phyloP scores from a whole-genome alignment of 2,329 filamentous ascomycete genomes.

The Neodidymelliopsis sp. region DNA sequence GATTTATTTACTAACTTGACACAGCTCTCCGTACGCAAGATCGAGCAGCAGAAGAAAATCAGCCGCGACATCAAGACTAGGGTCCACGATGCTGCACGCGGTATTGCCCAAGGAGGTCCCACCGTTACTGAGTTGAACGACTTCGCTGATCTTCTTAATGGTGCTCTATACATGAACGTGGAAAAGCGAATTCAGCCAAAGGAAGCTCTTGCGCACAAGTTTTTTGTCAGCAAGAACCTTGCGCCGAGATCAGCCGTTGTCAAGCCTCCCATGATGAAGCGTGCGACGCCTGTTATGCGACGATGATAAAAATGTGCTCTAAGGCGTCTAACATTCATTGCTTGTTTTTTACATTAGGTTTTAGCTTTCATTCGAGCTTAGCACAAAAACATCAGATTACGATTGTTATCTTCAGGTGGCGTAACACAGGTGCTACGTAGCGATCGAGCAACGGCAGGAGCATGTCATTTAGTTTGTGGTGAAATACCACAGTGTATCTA shows the following conservation, averaged over 20 bases:
- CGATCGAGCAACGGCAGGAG: too few relatives aligned
- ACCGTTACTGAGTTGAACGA: conserved; percentile 80
- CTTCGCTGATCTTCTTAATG: conserved; percentile 88
- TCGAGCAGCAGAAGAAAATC: conserved; percentile 70
- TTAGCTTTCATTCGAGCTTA: too few relatives aligned
- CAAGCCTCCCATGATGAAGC: conserved; percentile 37
- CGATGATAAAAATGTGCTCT: conserved; percentile 16
- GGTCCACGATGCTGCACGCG: conserved; percentile 73
- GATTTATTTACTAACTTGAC: conserved; percentile 18
- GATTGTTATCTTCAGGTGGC: too few relatives aligned
- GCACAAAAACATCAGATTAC: too few relatives aligned
- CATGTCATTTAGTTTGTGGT: too few relatives aligned
- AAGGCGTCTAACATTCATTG: background rate
- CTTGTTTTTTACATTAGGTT: background rate
- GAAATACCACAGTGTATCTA: too few relatives aligned
- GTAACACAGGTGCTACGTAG: too few relatives aligned
- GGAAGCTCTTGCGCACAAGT: conserved; percentile 88
- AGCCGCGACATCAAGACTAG: conserved; percentile 76
- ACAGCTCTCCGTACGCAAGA: conserved; percentile 71
- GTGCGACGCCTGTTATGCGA: conserved; percentile 23
- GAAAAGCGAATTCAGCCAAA: conserved; percentile 88
- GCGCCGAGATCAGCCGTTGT: conserved; percentile 35
- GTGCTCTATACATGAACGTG: conserved; percentile 87
- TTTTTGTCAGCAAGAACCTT: conserved; percentile 65
- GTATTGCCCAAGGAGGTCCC: conserved; percentile 68